These are phyloP conservation scores for Aspergillus versicolor DNA, from an alignment of 2,329 filamentous ascomycete species.

Conservation along the genomic window DNA sequence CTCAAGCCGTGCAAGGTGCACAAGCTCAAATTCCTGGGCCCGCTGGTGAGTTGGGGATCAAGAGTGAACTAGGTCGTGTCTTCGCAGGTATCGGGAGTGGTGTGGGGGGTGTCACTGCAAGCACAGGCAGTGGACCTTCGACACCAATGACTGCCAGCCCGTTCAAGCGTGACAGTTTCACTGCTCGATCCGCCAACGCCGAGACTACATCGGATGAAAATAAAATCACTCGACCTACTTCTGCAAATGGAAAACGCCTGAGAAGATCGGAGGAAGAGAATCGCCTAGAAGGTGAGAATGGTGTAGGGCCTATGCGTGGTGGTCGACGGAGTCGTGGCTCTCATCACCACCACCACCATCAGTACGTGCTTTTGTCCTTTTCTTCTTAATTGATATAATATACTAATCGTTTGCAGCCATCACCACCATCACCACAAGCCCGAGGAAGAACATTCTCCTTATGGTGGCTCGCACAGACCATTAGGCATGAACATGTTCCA, in stretches of 20 bases:
- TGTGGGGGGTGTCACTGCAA: conserved; percentile 53
- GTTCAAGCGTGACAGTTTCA: conserved; percentile 50
- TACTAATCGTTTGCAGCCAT: conserved; percentile 34
- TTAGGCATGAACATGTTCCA: conserved; percentile 28
- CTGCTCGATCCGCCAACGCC: conserved; percentile 45
- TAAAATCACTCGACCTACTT: conserved; percentile 43
- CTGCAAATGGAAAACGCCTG: conserved; percentile 57
- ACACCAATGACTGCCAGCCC: conserved; percentile 57
- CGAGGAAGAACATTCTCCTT: conserved; percentile 45
- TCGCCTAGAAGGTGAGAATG: conserved; percentile 65
- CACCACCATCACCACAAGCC: conserved; percentile 57
- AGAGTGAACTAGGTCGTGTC: conserved; percentile 92
- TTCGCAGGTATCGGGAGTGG: conserved; percentile 87
- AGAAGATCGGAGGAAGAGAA: conserved; percentile 72
- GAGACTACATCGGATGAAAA: conserved; percentile 36
- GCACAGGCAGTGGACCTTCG: conserved; percentile 51
- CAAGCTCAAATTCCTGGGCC: conserved; percentile 78
- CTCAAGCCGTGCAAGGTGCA: conserved; percentile 89
- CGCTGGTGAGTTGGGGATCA: conserved; percentile 81
- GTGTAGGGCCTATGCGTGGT: conserved; percentile 61
- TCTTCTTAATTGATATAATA: neutral
- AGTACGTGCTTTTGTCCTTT: conserved; percentile 42
- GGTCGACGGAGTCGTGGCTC: conserved; percentile 56
- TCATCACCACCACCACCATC: conserved; percentile 64
- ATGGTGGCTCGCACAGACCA: conserved; percentile 25